Base-by-base conservation (phyloP, 2,329 filamentous ascomycete species). In the Fusarium coffeatum region DNA sequence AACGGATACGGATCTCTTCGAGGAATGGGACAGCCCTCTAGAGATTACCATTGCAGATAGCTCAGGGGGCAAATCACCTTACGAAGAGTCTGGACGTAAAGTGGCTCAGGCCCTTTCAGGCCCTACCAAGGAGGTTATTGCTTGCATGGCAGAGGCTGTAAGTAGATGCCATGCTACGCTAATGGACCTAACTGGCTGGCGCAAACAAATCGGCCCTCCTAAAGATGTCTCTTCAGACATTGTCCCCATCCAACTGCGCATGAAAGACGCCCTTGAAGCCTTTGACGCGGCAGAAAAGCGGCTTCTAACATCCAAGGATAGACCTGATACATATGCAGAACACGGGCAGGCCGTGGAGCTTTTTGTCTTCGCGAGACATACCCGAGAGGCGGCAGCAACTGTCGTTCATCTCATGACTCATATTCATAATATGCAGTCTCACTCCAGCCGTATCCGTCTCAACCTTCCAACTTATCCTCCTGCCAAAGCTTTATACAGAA, bases 291-390 rank as follows among this genome's bases (percentile, higher is more conserved):
- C 80, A 37, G 86, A 89, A 70, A 78, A 82, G 27, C 77, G 73
- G 3, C 78, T 89, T 8, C 76, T 88, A 12, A 75, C 79, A 4
- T 83, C 84, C 30, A 80, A 82, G 6, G 76, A 79, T 6, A 76
- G 87, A 1, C 81, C 84, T 9, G 78, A 80, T 18, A 81, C 81
- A 1, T 86, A 84, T 47, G 80, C 83, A 6, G 76, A 83, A 34
- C 82, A 84, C 40, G 81, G 83, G 4, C 84, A 87, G 55, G 81
- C 86, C 1, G 83, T 88, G 9, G 81, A 84, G 63, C 76, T 87
- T 15, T 86, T 89, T 56, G 80, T 88, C 1, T 88, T 87, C 63
- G 83, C 86, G 5, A 84, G 86, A 50, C 85, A 86, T 23, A 80
- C 87, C 32, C 82, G 86, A 40, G 86, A 88, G 76, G 80, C 85